Evolutionary conservation across 1,284 basidiomycete genomes (phyloP).

Genomic region (Fomitopsis schrenkii): DNA sequence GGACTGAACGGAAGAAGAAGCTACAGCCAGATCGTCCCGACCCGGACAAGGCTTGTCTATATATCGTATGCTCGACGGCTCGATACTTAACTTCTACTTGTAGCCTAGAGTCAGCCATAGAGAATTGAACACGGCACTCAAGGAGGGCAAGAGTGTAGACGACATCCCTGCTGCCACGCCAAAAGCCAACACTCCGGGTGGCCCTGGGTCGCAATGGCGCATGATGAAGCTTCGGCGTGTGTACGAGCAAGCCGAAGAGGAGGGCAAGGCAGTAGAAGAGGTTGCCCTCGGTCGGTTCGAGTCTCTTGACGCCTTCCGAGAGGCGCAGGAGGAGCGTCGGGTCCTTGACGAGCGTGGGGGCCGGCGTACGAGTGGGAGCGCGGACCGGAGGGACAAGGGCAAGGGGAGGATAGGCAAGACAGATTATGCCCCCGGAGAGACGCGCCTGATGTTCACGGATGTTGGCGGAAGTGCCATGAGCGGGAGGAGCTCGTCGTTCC

Average conservation of each 20-base stretch:
- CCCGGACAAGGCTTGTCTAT: slow-evolving; percentile 59
- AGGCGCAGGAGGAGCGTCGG: slow-evolving; percentile 82
- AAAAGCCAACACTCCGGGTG: slow-evolving; percentile 69
- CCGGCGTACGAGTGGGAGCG: slow-evolving; percentile 32
- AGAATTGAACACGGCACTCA: slow-evolving; percentile 81
- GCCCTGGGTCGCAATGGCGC: slow-evolving; percentile 92
- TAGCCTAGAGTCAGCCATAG: slow-evolving; percentile 62
- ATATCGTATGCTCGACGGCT: neutral
- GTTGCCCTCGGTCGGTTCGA: slow-evolving; percentile 90
- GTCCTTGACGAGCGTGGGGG: slow-evolving; percentile 81
- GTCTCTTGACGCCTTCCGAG: slow-evolving; percentile 79
- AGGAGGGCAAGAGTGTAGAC: slow-evolving; percentile 54
- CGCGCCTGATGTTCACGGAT: slow-evolving; percentile 66
- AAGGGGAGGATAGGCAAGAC: slow-evolving; percentile 28
- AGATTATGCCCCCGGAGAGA: slow-evolving; percentile 41
- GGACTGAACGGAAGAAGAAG: slow-evolving; percentile 71
- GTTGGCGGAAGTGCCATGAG: slow-evolving; percentile 56
- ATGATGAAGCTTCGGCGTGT: slow-evolving; percentile 95
- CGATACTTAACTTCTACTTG: neutral
- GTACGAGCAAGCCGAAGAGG: slow-evolving; percentile 88
- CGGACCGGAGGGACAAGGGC: slow-evolving; percentile 19
- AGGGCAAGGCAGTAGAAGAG: slow-evolving; percentile 71
- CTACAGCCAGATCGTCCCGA: slow-evolving; percentile 61
- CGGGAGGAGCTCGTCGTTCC: slow-evolving; percentile 76
- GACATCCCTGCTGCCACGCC: slow-evolving; percentile 48